Evolutionary conservation across 257 asterid genomes (phyloP), one percentile per base, ranked within the genome.

Genomic region (Cynanchum wilfordii): DNA sequence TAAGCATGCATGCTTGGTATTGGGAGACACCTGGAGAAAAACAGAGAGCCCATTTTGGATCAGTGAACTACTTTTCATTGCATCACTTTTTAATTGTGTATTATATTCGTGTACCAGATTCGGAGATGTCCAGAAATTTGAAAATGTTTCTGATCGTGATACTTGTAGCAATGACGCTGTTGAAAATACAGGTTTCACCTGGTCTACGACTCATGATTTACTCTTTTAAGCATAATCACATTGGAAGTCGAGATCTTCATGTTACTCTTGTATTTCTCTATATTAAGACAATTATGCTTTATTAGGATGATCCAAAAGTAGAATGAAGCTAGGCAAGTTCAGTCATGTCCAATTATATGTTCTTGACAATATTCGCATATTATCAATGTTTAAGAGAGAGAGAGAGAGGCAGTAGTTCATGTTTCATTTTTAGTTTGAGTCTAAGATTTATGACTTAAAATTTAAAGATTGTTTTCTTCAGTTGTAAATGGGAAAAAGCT

Each of bases 261-360:
- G 10, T 8, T 64, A 36, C 69, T 8, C 12, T 63, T 6, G 2
- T 12, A 0, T 60, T 60, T 60, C 49, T 63, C 10, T 6, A 45
- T 79, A 93, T 65, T 86, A 91, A 76, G 92, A 80, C 24, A 63
- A 63, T 33, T 17, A 17, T 16, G 36, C 33, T 33, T 63, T 36
- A 36, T 63, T 3, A 57, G 17, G 33, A 57, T 22, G 63, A 57
- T 22, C 11, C 16, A 57, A 22, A 24, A 22, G 63, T 2, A 57
- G 63, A 57, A 57, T 57, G 63, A 57, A 57, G 29, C 1, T 42
- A 30, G 49, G 49, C 68, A 63, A 63, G 25, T 17, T 63, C 49
- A 63, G 33, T 30, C 33, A 30, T 30, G 33, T 30, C 12, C 13
- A 10, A 49, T 38, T 38, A 15, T 49, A 49, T 54, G 24, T 4